Evolutionary conservation across 2,329 filamentous ascomycete species (phyloP).

Genomic region (Cucurbitaria berberidis): DNA sequence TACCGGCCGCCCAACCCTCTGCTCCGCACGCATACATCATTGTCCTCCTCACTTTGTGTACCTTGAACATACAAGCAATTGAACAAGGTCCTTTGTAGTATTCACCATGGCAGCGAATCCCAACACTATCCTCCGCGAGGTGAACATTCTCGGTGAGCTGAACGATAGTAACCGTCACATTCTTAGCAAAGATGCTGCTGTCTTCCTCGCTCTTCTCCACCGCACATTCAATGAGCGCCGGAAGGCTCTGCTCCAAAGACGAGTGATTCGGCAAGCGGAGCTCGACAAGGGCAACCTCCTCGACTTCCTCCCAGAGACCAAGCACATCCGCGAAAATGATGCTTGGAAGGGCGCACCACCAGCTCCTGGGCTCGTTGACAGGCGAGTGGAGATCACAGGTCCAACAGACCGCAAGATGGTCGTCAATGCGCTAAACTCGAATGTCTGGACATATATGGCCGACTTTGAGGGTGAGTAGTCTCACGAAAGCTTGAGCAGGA

Average conservation of each 20-base stretch:
- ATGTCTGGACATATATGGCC: conserved; percentile 99
- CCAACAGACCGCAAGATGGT: conserved; percentile 99
- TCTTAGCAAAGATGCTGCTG: conserved; percentile 84
- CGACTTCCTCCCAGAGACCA: conserved; percentile 95
- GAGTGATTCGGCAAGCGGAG: conserved; percentile 85
- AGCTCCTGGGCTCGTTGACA: conserved; percentile 89
- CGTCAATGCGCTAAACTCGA: conserved; percentile 92
- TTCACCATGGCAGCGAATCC: conserved; percentile 54
- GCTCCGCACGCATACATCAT: conserved; percentile 38
- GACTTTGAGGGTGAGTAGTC: conserved; percentile 84
- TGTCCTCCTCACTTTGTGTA: conserved; percentile 23
- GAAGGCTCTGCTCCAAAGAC: conserved; percentile 86
- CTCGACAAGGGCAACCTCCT: conserved; percentile 87
- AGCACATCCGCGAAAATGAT: conserved; percentile 90
- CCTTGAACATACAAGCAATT: conserved; percentile 14
- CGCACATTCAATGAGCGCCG: conserved; percentile 90
- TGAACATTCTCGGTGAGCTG: conserved; percentile 81
- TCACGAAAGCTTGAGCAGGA: neutral
- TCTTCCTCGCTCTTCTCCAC: conserved; percentile 93
- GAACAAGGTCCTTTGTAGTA: conserved; percentile 6
- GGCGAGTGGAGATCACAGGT: conserved; percentile 95
- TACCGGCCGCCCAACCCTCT: conserved; percentile 25
- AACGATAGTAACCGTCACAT: conserved; percentile 85
- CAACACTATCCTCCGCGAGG: conserved; percentile 83
- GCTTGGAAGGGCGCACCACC: conserved; percentile 93